Evolutionary conservation across 768 basidiomycete genomes (phyloP).

Genomic region (Obba rivulosa): DNA sequence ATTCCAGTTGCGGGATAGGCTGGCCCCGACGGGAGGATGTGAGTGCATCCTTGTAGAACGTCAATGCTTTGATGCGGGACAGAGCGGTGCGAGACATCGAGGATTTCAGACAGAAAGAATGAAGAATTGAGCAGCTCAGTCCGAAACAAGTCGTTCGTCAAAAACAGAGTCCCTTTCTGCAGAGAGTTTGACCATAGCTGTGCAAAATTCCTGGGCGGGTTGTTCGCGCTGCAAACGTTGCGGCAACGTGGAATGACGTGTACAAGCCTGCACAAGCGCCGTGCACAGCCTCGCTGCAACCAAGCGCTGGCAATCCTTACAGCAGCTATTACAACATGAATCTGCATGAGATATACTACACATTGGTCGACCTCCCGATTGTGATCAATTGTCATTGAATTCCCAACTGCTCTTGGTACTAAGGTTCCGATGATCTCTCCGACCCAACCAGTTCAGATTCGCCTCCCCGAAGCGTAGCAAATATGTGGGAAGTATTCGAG

Average conservation of each 20-base stretch:
- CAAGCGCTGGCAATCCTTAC: too few relatives aligned
- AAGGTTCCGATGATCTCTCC: too few relatives aligned
- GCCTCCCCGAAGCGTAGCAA: too few relatives aligned
- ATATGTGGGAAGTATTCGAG: too few relatives aligned
- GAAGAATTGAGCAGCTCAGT: not conserved
- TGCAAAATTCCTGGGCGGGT: not conserved
- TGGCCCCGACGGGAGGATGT: constrained; percentile 62
- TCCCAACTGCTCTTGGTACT: too few relatives aligned
- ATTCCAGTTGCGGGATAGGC: constrained; percentile 75
- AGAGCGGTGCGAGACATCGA: constrained; percentile 50
- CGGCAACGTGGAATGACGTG: constrained; percentile 2
- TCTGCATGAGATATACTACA: too few relatives aligned
- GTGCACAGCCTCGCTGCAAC: too few relatives aligned
- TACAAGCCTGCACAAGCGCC: not conserved
- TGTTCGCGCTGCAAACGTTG: not conserved
- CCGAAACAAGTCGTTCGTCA: not conserved
- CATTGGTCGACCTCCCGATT: too few relatives aligned
- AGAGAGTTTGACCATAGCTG: not conserved
- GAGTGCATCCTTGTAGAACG: constrained; percentile 65
- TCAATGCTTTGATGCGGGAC: constrained; percentile 66
- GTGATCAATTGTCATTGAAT: too few relatives aligned
- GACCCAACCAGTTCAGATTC: too few relatives aligned
- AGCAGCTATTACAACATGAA: too few relatives aligned
- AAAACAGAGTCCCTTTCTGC: not conserved
- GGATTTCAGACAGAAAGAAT: too few relatives aligned